Percentiles rank a stretch among this genome's conserved stretches.
Conservation (phyloP, 2,329 filamentous ascomycete genomes). For the Metarhizium brunneum region DNA sequence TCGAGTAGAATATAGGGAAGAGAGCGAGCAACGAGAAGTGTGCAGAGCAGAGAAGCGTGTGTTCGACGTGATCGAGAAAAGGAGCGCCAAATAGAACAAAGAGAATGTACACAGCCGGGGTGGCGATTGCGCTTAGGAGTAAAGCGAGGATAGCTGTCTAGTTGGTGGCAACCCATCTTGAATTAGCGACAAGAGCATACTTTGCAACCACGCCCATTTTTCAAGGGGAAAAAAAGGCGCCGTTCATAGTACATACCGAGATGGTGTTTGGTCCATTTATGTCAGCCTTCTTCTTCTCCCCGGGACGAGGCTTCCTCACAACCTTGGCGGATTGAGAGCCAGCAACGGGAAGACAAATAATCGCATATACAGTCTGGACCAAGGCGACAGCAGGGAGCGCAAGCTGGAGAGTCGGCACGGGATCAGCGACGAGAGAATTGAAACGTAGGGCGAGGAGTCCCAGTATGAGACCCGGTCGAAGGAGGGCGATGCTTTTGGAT, state of each 20-base stretch:
- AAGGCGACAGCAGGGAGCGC: constrained; percentile 53
- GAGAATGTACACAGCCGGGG: constrained; percentile 50
- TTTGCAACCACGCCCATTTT: not conserved
- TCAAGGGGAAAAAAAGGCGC: not conserved
- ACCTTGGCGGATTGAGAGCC: constrained; percentile 32
- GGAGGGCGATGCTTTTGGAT: constrained; percentile 47
- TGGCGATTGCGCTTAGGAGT: constrained; percentile 59
- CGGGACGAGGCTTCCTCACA: constrained; percentile 41
- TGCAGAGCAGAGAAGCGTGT: constrained; percentile 71
- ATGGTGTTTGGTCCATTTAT: constrained; percentile 33
- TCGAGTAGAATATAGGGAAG: constrained; percentile 76
- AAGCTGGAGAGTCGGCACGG: constrained; percentile 51
- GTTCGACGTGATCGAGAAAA: constrained; percentile 66
- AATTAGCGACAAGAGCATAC: not conserved
- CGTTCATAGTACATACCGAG: constrained; percentile 29
- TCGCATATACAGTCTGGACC: constrained; percentile 55
- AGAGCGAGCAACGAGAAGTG: constrained; percentile 73
- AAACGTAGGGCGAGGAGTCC: constrained; percentile 57
- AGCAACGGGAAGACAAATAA: constrained; percentile 55
- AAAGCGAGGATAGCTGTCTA: constrained; percentile 38
- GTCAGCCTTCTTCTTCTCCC: constrained; percentile 44
- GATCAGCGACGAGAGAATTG: constrained; percentile 57
- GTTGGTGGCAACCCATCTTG: not conserved
- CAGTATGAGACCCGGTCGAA: constrained; percentile 60
- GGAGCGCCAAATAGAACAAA: constrained; percentile 90